Percentiles rank a stretch among this genome's conserved stretches.
Evolutionary conservation across 78 protist genomes (phyloP).

Genomic region (Protostelium mycophagum): DNA sequence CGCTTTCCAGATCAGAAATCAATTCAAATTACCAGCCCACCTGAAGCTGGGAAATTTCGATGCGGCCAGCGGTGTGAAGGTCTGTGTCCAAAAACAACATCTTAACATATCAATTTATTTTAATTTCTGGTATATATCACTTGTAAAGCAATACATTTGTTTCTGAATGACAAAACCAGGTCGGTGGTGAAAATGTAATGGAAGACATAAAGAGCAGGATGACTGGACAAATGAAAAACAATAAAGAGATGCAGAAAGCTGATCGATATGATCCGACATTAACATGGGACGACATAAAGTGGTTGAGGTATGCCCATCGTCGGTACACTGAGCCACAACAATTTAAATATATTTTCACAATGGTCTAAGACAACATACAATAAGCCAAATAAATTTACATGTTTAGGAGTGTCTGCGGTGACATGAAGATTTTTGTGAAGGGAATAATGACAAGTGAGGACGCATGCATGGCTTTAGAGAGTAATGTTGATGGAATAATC

Average conservation of each 20-base stretch:
- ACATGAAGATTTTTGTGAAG: conserved; percentile 58
- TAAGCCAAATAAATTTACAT: not conserved
- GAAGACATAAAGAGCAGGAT: not conserved
- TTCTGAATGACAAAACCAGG: not conserved
- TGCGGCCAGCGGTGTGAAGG: not conserved
- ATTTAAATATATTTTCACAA: not conserved
- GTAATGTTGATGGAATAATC: conserved; percentile 64
- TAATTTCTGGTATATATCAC: not conserved
- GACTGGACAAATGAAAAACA: not conserved
- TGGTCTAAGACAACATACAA: not conserved
- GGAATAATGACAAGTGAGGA: conserved; percentile 72
- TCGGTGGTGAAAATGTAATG: not conserved
- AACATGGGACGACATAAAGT: conserved; percentile 68
- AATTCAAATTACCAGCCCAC: conserved; percentile 17
- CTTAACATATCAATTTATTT: not conserved
- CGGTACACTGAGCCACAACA: not conserved
- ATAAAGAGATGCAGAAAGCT: not conserved
- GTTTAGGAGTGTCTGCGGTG: not conserved
- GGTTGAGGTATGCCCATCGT: conserved; percentile 58
- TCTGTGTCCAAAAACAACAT: not conserved
- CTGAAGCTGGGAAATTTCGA: conserved; percentile 27
- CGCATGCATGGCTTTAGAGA: conserved; percentile 55
- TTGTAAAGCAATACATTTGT: too few relatives aligned
- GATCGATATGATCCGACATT: conserved; percentile 36
- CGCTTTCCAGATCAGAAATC: not conserved